Conservation (phyloP, 2,329 filamentous ascomycete species). For the Epicoccum nigrum region DNA sequence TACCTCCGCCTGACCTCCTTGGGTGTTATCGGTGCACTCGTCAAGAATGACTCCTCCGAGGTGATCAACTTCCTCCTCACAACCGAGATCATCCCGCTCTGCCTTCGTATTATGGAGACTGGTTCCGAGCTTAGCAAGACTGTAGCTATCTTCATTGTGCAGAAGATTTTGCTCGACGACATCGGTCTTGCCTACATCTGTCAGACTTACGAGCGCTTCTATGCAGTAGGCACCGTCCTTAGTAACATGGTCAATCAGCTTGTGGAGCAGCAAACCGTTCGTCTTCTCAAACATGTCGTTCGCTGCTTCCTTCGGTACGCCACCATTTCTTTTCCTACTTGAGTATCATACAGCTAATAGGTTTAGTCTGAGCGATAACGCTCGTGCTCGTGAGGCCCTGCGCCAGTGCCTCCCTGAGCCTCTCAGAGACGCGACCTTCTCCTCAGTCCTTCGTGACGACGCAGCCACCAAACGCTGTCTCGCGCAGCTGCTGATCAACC, state of each 20-base stretch:
- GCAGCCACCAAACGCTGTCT: constrained; percentile 97
- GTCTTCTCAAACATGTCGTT: constrained; percentile 95
- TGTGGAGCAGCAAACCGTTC: constrained; percentile 95
- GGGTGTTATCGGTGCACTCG: constrained; percentile 93
- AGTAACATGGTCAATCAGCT: constrained; percentile 99
- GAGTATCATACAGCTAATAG: constrained; percentile 21
- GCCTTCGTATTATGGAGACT: constrained; percentile 98
- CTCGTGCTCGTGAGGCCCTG: constrained; percentile 89
- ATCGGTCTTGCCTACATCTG: constrained; percentile 98
- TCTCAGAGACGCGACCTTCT: constrained; percentile 98
- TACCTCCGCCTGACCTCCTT: constrained; percentile 95
- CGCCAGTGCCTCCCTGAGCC: constrained; percentile 96
- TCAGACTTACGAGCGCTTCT: constrained; percentile 97
- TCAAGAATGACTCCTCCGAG: constrained; percentile 98
- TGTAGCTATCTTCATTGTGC: constrained; percentile 98
- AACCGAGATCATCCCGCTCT: constrained; percentile 97
- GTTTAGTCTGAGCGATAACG: constrained; percentile 89
- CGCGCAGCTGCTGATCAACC: constrained; percentile 94
- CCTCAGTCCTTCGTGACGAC: constrained; percentile 92
- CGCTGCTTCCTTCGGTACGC: constrained; percentile 91
- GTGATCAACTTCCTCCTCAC: constrained; percentile 99
- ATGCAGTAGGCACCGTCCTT: constrained; percentile 93
- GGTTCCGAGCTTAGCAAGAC: constrained; percentile 98
- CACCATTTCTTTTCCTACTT: constrained; percentile 8
- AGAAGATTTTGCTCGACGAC: constrained; percentile 97